Evolutionary conservation across 2,329 filamentous ascomycete species (phyloP), one percentile per base, ranked within the genome.

Genomic region (Sordariomycetes sp.): DNA sequence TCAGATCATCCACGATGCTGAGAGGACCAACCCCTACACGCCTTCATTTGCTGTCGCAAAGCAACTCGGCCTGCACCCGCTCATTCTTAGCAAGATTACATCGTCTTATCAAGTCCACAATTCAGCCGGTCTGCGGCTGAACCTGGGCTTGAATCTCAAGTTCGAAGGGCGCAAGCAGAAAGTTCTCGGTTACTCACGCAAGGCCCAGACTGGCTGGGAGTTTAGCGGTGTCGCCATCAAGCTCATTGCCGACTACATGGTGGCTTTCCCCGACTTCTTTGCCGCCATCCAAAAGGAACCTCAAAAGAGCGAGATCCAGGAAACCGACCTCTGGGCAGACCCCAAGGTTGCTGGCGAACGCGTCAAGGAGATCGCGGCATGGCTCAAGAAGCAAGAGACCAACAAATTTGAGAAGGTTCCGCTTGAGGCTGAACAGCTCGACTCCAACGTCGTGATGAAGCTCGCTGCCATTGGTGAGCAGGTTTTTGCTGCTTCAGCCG

Each of bases 81-180:
- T 98, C 32, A 83, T 92, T 3, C 66, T 98, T 21, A 94, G 88
- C 58, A 98, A 94, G 68, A 84, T 98, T 48, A 96, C 92, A 0
- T 94, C 92, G 2, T 88, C 90, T 0, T 96, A 94, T 57, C 83
- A 81, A 35, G 84, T 98, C 37, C 76, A 77, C 37, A 73, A 62
- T 14, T 77, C 90, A 4, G 86, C 86, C 37, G 86, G 84, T 17
- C 67, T 87, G 38, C 83, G 85, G 47, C 71, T 94, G 41, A 98
- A 98, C 48, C 66, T 98, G 17, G 92, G 92, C 1, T 68, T 98
- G 40, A 98, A 98, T 50, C 70, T 98, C 45, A 98, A 98, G 57
- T 98, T 98, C 39, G 92, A 98, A 54, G 86, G 78, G 3, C 90
- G 86, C 61, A 94, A 95, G 59, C 72, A 88, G 46, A 98, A 98